Base-by-base conservation (phyloP, 1,284 basidiomycete species). In the Termitomyces sp. region DNA sequence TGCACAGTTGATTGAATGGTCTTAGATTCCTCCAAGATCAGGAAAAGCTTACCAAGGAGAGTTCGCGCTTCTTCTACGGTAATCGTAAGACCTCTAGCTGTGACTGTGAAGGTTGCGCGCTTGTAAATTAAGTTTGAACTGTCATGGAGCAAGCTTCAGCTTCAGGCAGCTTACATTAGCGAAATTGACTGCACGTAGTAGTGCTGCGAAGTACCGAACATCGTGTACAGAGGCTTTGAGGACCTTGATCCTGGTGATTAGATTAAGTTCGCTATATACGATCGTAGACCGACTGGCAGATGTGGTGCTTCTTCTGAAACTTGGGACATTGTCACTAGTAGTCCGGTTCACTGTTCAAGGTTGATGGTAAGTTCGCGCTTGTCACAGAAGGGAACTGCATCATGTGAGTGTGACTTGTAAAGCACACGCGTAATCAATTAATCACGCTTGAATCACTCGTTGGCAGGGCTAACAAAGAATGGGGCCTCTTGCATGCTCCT, bases 31-130 rank as follows among this genome's bases (percentile, higher is more conserved):
- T 39, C 15, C 9, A 5, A 45, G 24, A 9, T 38, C 19, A 5
- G 2, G 4, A 21, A 59, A 57, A 60, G 61, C 78, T 61, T 67
- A 90, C 91, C 91, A 45, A 88, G 75, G 6, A 95, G 73, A 1
- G 87, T 85, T 45, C 86, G 80, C 4, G 89, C 84, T 66, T 95
- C 91, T 72, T 97, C 92, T 9, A 93, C 92, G n/a, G 83, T 82
- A 30, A 96, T 80, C n/a, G 83, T 82, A 58, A 97, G 72, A 1
- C 92, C 94, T 31, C 78, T 76, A 39, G 79, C 73, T 19, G 83
- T 81, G 12, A 93, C 78, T 7, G 81, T 84, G 50, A 96, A 75
- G 1, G 83, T 86, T n/a, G 90, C 94, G 62, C 85, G 83, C 90
- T 94, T 63, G 58, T 30, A 21, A 33, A 10, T 17, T 58, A 1